Conservation (phyloP, 768 basidiomycete species). For the Coprinopsis sp. region DNA sequence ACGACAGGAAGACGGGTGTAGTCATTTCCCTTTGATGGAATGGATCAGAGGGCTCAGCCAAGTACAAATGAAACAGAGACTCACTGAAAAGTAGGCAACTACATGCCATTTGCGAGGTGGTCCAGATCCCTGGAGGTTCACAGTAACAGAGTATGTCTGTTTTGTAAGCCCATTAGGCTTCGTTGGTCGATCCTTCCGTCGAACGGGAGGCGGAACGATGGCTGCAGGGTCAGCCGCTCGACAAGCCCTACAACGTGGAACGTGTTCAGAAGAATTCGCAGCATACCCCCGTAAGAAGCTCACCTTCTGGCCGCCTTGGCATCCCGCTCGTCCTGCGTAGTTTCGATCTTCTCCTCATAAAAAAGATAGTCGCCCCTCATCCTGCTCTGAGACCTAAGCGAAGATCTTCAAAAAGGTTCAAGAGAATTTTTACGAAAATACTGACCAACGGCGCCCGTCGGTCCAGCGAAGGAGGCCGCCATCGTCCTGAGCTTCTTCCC, state of each 20-base stretch:
- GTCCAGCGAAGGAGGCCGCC: conserved; percentile 72
- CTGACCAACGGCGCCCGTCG: conserved; percentile 73
- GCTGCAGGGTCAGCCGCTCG: conserved; percentile 59
- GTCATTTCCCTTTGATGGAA: conserved; percentile 51
- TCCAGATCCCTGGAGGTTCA: conserved; percentile 54
- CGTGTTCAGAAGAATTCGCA: conserved; percentile 10
- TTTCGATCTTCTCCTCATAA: conserved; percentile 81
- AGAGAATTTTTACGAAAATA: neutral
- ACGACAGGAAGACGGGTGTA: conserved; percentile 67
- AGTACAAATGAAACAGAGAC: conserved; percentile 15
- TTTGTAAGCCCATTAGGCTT: conserved; percentile 81
- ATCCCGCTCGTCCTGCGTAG: conserved; percentile 73
- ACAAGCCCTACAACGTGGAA: conserved; percentile 39
- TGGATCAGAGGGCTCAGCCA: conserved; percentile 9
- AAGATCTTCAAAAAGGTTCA: neutral
- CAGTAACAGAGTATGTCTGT: conserved; percentile 78
- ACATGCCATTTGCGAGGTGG: conserved; percentile 76
- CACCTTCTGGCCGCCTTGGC: conserved; percentile 77
- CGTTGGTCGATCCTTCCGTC: conserved; percentile 72
- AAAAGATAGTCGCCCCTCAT: conserved; percentile 82
- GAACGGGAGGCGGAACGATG: conserved; percentile 52
- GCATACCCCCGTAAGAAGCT: conserved; percentile 11
- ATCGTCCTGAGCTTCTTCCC: conserved; percentile 81
- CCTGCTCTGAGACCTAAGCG: conserved; percentile 70
- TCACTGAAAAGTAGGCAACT: conserved; percentile 76